Base-by-base conservation (phyloP, 2,329 filamentous ascomycete genomes). In the Xylariales sp. region DNA sequence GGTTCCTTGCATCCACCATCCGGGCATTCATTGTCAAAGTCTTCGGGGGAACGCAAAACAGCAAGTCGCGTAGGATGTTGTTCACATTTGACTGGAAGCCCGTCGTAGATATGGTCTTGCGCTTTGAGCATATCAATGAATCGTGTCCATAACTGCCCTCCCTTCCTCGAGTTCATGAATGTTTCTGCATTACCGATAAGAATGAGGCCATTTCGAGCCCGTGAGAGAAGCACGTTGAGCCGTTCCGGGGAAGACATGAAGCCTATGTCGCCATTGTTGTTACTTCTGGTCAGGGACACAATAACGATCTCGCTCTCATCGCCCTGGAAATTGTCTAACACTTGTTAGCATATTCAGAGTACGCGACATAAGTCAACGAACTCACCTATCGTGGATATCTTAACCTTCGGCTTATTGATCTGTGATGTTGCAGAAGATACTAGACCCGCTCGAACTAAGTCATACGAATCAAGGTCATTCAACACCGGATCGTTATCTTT, bases 301-400 rank as follows among this genome's bases (percentile, higher is more conserved):
- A 94, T 85, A 0, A 93, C 89, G n/a, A 94, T 90, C 1, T 93
- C 87, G 45, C 87, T 89, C 71, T 94, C 91, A 73, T 94, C 91
- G 0, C 92, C 91, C 75, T 94, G 91, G 66, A 91, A 94, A 69
- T 94, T 94, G 69, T 94, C 91, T 91, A 67, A 23, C 3, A 16
- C 23, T 41, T 59, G 34, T 57, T n/a, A 30, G 36, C 75, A 7
- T 32, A 41, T 39, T 49, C 3, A 23, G 12, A 41, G 28, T 62
- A 41, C 3, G 14, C 39, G 32, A 41, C 12, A 55, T 12, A 2
- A 5, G 34, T 32, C 28, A 12, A 28, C 18, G 18, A 41, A 41
- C 85, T 76, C 78, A 91, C 89, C 90, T 59, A 93, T 91, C 0
- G 91, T 93, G 0, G 91, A 92, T 0, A 94, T 81, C 0, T 84